Conservation (phyloP, 2,329 filamentous ascomycete species). For the Sporothrix brasiliensis region DNA sequence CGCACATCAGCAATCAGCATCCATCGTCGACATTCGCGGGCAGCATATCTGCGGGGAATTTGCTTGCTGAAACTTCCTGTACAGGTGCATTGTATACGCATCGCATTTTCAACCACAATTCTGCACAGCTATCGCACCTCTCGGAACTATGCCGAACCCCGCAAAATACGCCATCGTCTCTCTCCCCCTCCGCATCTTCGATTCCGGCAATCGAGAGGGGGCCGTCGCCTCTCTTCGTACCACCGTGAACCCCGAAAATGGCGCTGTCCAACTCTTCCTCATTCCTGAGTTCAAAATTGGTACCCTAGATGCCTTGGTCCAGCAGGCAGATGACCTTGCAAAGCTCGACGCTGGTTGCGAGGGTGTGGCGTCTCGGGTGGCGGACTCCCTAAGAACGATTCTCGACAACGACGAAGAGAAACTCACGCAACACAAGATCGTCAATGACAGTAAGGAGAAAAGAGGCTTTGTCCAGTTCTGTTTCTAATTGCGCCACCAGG, state of each 20-base stretch:
- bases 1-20: neutral
- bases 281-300: slow-evolving; percentile 98
- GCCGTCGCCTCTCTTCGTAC: slow-evolving; percentile 75
- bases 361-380: slow-evolving; percentile 82
- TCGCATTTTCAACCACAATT: neutral
- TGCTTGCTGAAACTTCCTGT: neutral
- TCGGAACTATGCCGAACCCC: slow-evolving; percentile 47
- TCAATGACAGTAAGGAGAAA: slow-evolving; percentile 80
- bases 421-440: slow-evolving; percentile 82
- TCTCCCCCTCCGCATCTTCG: slow-evolving; percentile 82
- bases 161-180: slow-evolving; percentile 85
- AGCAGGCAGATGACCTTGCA: slow-evolving; percentile 91
- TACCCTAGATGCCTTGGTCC: slow-evolving; percentile 89
- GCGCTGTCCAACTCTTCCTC: slow-evolving; percentile 72
- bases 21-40: neutral
- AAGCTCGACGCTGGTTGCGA: slow-evolving; percentile 84
- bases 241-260: slow-evolving; percentile 73
- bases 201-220: slow-evolving; percentile 77
- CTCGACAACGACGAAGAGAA: slow-evolving; percentile 84
- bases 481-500: neutral
- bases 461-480: neutral
- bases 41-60: neutral
- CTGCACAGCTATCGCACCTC: slow-evolving; percentile 17
- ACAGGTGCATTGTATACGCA: neutral
- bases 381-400: slow-evolving; percentile 79